Percentiles rank a stretch among this genome's conserved stretches.
phyloP scores from a whole-genome alignment of 1,284 basidiomycete genomes.

The Meira nashicola region DNA sequence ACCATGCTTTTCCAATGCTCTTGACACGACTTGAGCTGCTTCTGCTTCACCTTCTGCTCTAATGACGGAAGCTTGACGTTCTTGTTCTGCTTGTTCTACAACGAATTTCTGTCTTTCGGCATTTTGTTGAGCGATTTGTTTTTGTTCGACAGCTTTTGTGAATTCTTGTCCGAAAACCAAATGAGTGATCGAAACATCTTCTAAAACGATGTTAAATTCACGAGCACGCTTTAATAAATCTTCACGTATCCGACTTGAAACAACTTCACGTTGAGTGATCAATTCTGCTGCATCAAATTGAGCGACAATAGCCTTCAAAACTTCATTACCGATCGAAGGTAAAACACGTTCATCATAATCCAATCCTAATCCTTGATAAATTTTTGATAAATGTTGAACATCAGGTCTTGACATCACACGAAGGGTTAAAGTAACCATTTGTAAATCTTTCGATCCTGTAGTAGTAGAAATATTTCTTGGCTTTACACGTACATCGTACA shows the following conservation, averaged over 20 bases:
- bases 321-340: constrained; percentile 80
- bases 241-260: constrained; percentile 86
- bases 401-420: constrained; percentile 93
- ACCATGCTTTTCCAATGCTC: constrained; percentile 86
- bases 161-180: constrained; percentile 61
- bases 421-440: constrained; percentile 88
- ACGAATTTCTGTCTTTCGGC: constrained; percentile 93
- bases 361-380: constrained; percentile 88
- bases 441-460: constrained; percentile 89
- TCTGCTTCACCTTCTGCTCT: constrained; percentile 98
- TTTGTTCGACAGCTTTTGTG: constrained; percentile 86
- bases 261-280: constrained; percentile 64
- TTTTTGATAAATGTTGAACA: constrained; percentile 77
- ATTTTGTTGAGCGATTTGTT: constrained; percentile 94
- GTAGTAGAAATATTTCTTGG: constrained; percentile 95
- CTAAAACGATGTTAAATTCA: constrained; percentile 92
- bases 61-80: constrained; percentile 94
- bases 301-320: constrained; percentile 88
- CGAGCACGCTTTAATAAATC: constrained; percentile 87
- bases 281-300: constrained; percentile 98
- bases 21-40: constrained; percentile 76
- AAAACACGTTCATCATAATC: constrained; percentile 91
- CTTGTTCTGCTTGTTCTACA: constrained; percentile 94
- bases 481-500: constrained; percentile 97
- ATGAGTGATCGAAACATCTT: constrained; percentile 87